Evolutionary conservation across 2,329 filamentous ascomycete genomes (phyloP).

Genomic region (Ophiosphaerella herpotricha): DNA sequence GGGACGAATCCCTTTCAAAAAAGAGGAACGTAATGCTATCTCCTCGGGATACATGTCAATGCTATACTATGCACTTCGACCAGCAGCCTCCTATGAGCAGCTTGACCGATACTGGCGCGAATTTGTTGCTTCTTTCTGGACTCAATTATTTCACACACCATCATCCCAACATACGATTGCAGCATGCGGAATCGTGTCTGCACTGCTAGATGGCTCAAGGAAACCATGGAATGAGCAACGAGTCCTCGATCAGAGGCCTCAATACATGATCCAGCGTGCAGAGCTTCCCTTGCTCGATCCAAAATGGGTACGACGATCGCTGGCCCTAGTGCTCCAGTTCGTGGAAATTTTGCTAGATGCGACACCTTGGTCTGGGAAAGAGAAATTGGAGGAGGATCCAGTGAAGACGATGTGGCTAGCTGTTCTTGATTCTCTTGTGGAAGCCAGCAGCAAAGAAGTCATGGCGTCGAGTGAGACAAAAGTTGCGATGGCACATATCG

Average conservation of each 20-base stretch:
- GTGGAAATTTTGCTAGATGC: slow-evolving; percentile 59
- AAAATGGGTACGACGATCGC: slow-evolving; percentile 82
- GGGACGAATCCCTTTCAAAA: slow-evolving; percentile 64
- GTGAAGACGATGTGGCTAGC: slow-evolving; percentile 66
- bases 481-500: slow-evolving; percentile 73
- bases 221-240: slow-evolving; percentile 77
- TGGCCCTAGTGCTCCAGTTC: slow-evolving; percentile 66
- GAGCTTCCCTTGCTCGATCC: slow-evolving; percentile 84
- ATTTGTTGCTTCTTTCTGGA: slow-evolving; percentile 69
- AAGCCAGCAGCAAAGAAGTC: slow-evolving; percentile 81
- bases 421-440: slow-evolving; percentile 66
- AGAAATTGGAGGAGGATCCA: slow-evolving; percentile 46
- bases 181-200: slow-evolving; percentile 69
- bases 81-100: slow-evolving; percentile 66
- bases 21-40: slow-evolving; percentile 63
- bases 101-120: slow-evolving; percentile 79
- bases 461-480: slow-evolving; percentile 85
- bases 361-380: slow-evolving; percentile 51
- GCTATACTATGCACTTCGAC: slow-evolving; percentile 61
- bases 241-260: slow-evolving; percentile 61
- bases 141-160: slow-evolving; percentile 25
- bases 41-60: slow-evolving; percentile 72
- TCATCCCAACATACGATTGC: slow-evolving; percentile 29
- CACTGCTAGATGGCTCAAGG: slow-evolving; percentile 65
- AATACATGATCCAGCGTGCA: slow-evolving; percentile 57